Evolutionary conservation across 164 flowering plant genomes (phyloP).

Genomic region (Taxillus chinensis): DNA sequence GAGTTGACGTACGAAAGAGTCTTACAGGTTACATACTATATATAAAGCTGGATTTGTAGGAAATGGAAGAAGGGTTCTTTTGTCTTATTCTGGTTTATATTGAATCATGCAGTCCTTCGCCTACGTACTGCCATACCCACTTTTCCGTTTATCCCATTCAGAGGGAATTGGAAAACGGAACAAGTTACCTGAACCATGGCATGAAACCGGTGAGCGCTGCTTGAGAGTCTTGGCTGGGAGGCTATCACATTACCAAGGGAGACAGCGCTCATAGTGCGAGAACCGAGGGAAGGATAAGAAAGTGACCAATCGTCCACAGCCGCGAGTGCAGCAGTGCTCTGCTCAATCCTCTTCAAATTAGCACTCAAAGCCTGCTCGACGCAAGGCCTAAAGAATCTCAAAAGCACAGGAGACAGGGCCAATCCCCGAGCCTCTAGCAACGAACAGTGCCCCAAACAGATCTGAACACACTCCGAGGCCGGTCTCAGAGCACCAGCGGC

Average conservation of each 20-base stretch:
- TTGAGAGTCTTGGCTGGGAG: constrained; percentile 2
- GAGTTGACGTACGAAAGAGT: too few relatives aligned
- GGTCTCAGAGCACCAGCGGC: neutral
- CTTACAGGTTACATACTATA: too few relatives aligned
- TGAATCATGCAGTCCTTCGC: too few relatives aligned
- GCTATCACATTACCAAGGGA: neutral
- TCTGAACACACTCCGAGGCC: constrained; percentile 3
- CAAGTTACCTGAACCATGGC: constrained; percentile 1
- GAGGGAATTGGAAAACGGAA: neutral
- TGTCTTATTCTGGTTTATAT: too few relatives aligned
- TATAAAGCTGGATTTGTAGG: too few relatives aligned
- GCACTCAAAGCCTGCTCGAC: neutral
- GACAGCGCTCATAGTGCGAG: neutral
- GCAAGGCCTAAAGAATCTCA: constrained; percentile 1
- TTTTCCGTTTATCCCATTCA: too few relatives aligned
- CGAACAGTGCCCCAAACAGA: neutral
- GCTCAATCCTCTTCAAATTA: neutral
- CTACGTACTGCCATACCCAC: too few relatives aligned
- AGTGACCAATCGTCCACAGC: neutral
- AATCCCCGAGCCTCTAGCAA: constrained; percentile 1
- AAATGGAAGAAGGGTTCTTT: too few relatives aligned
- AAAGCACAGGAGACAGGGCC: constrained; percentile 1
- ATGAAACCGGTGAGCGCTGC: constrained; percentile 4
- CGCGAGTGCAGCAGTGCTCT: neutral
- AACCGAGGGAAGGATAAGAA: neutral